These are phyloP conservation scores for Elsinoe fawcettii DNA, from an alignment of 2,329 filamentous ascomycete genomes.

Conservation along the genomic window DNA sequence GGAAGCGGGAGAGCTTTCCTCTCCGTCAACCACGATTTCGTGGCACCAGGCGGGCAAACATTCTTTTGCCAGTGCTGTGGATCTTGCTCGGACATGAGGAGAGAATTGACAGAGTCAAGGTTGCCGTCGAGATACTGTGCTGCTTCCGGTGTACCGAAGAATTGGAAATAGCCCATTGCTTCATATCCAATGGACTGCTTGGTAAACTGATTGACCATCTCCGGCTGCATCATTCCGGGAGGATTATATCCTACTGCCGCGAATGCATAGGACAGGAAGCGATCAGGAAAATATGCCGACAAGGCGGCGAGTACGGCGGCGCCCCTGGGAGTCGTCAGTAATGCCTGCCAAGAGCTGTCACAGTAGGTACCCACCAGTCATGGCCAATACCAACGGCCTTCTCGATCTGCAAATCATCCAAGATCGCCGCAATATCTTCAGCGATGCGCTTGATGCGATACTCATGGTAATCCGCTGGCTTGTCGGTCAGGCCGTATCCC, in stretches of 20 bases:
- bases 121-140: constrained; percentile 33
- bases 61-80: constrained; percentile 27
- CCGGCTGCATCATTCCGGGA: constrained; percentile 31
- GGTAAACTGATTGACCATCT: constrained; percentile 28
- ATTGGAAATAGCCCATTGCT: constrained; percentile 39
- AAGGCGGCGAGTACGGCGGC: constrained; percentile 34
- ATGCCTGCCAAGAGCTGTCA: not conserved
- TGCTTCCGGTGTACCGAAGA: constrained; percentile 37
- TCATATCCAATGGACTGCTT: constrained; percentile 33
- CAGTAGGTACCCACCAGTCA: constrained; percentile 37
- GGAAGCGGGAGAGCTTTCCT: constrained; percentile 26
- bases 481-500: constrained; percentile 34
- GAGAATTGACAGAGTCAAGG: constrained; percentile 31
- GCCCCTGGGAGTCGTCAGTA: constrained; percentile 24
- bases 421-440: constrained; percentile 35
- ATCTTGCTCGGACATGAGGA: constrained; percentile 19
- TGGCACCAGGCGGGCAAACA: constrained; percentile 32
- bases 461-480: constrained; percentile 32
- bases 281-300: constrained; percentile 36
- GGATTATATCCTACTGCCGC: constrained; percentile 38
- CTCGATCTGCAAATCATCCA: constrained; percentile 32
- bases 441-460: constrained; percentile 35
- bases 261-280: constrained; percentile 37
- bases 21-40: constrained; percentile 25
- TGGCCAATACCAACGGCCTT: constrained; percentile 40